phyloP scores from a whole-genome alignment of 495 filamentous ascomycete genomes.

The Penicillium lividum region DNA sequence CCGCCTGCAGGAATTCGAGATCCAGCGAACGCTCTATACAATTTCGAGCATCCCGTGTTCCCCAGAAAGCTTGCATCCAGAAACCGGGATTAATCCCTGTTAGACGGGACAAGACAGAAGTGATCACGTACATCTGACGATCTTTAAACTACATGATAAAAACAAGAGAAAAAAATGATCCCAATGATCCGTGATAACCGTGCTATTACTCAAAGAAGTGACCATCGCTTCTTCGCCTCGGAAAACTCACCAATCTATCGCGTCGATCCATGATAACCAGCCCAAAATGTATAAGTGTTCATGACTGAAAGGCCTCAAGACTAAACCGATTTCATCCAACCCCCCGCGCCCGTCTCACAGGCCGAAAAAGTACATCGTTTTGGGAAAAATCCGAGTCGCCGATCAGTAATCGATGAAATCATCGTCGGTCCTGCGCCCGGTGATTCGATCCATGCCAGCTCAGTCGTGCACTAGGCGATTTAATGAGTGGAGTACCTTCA shows the following conservation, averaged over 20 bases:
- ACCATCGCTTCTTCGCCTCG: background rate
- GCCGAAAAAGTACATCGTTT: background rate
- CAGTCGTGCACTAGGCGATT: slow-evolving; percentile 14
- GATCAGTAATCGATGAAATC: slow-evolving; percentile 21
- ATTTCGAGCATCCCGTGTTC: slow-evolving; percentile 3
- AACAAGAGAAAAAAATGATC: background rate
- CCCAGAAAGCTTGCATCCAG: slow-evolving; percentile 12
- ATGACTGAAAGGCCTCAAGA: background rate
- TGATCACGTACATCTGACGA: slow-evolving; percentile 12
- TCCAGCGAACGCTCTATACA: background rate
- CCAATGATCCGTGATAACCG: background rate
- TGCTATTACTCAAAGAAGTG: background rate
- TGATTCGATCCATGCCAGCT: slow-evolving; percentile 24
- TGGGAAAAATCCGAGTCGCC: background rate
- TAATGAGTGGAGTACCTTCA: slow-evolving; percentile 18
- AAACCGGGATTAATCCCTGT: slow-evolving; percentile 14
- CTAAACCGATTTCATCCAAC: background rate
- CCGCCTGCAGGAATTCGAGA: background rate
- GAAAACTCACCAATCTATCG: background rate
- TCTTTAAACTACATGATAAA: background rate
- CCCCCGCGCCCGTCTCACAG: background rate
- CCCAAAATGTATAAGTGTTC: background rate
- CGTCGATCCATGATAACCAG: background rate
- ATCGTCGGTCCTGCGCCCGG: slow-evolving; percentile 17
- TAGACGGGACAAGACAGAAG: background rate